Evolutionary conservation across 2,329 filamentous ascomycete species (phyloP), one percentile per base, ranked within the genome.

Genomic region (Dissoconium aciculare): DNA sequence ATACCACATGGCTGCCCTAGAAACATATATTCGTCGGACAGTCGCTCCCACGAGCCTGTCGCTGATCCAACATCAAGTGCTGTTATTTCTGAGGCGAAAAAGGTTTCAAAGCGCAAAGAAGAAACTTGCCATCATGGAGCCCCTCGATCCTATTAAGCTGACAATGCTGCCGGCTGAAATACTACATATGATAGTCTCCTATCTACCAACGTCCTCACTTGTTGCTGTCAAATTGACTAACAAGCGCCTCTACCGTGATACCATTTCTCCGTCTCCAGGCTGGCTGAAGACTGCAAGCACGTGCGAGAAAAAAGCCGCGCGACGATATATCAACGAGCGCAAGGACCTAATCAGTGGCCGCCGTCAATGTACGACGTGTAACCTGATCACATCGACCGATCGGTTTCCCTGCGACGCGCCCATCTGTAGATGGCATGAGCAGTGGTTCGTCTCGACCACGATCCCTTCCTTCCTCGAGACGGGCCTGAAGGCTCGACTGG

Each of bases 221-320:
- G 41, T 60, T 5, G 47, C 58, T 3, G 46, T 60, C 6, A 56
- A 56, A 26, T 50, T 61, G 25, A 47, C 51, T 4, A 46, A 51
- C 27, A 43, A 41, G 8, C 33, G 39, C 8, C 37, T 59, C 16
- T 50, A 54, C 40, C 36, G 40, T 26, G 33, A 32, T 5, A 37
- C 39, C 13, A 39, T 37, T 4, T 19, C 33, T 1, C 40, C 44
- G 8, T 27, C 36, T 3, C 23, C 12, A n/a, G 30, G 40, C 14
- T 41, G 40, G 31, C 16, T 42, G 17, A 38, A 44, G 12, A 32
- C 17, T 5, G 39, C 43, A 10, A 27, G 37, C n/a, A 27, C 33
- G 11, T 51, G 47, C 40, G 42, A 49, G 25, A 38, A 34, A 24
- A 31, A 27, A 13, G 47, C 47, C 4, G 31, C 37, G 15, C 40